Evolutionary conservation across 208 protist genomes (phyloP).

Genomic region (Trypanosoma scelopori): DNA sequence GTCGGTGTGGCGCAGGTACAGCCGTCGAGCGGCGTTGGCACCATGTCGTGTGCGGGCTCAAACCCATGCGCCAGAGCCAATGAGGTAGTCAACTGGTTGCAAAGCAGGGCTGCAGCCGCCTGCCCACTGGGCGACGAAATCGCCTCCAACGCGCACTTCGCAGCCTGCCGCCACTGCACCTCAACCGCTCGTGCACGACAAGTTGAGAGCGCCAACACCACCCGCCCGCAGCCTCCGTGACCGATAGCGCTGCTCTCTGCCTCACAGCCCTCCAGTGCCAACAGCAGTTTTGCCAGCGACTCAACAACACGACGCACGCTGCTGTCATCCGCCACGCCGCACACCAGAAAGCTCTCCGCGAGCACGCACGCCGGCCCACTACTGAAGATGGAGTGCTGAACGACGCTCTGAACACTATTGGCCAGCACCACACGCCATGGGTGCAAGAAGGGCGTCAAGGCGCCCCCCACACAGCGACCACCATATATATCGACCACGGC

Average conservation of each 20-base stretch:
- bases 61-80: constrained; percentile 51
- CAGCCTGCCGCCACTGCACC: constrained; percentile 32
- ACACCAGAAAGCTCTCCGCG: constrained; percentile 44
- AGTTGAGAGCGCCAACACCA: constrained; percentile 35
- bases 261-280: constrained; percentile 50
- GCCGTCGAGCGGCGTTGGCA: constrained; percentile 22
- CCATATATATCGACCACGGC: constrained; percentile 28
- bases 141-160: constrained; percentile 22
- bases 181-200: constrained; percentile 4
- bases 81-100: constrained; percentile 39
- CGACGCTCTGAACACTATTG: constrained; percentile 44
- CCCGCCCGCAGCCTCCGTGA: constrained; percentile 33
- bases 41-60: constrained; percentile 36
- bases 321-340: constrained; percentile 54
- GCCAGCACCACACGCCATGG: constrained; percentile 60
- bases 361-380: constrained; percentile 46
- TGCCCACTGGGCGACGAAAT: constrained; percentile 45
- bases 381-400: constrained; percentile 53
- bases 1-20: constrained; percentile 14
- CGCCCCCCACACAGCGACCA: not conserved
- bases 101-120: constrained; percentile 47
- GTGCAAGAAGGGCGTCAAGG: constrained; percentile 33
- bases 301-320: constrained; percentile 50
- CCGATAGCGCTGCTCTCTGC: constrained; percentile 20
- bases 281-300: constrained; percentile 48